Base-by-base conservation (phyloP, 129 eudicot genomes). In the Rutidosis leptorrhynchoides region DNA sequence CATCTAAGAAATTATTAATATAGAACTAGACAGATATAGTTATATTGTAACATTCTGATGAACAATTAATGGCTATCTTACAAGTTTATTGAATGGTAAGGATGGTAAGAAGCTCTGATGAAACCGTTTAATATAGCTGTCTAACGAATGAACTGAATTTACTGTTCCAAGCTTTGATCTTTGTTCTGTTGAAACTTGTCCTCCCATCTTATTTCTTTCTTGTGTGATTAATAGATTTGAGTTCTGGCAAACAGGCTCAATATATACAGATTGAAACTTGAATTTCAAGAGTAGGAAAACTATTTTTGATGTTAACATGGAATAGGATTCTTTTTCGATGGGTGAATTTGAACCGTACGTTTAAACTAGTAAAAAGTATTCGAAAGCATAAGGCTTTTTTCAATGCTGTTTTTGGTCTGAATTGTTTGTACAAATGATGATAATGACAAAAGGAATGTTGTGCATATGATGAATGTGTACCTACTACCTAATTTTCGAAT, bases 21-120 rank as follows among this genome's bases (percentile, higher is more conserved):
- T 7, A 7, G 7, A 7, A 32, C 32, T 29, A 29, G 6, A 29
- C 40, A 32, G 9, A 7, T 32, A 32, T 32, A 32, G 11, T 32
- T 32, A 7, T 32, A 7, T 2, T 7, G 2, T 32, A 32, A 32
- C 40, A 32, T 40, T 40, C 16, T 40, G 46, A 12, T 40, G 12
- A 11, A 40, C 5, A 40, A 3, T 26, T 23, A 6, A 76, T 16
- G 8, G 10, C 6, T 16, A 1, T 56, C 19, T 68, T 62, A 93
- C 96, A 86, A 93, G 87, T 60, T 86, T n/a, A n/a, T n/a, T n/a
- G n/a, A n/a, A n/a, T n/a, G n/a, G 86, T 81, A 74, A 54, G 24
- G 92, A 77, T 26, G 57, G 20, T 64, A 35, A 86, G 4, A 86
- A 73, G 74, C 76, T 78, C 56, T n/a, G n/a, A n/a, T 86, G 81